Base-by-base conservation (phyloP, 2,329 filamentous ascomycete genomes). In the Fusarium sp. region DNA sequence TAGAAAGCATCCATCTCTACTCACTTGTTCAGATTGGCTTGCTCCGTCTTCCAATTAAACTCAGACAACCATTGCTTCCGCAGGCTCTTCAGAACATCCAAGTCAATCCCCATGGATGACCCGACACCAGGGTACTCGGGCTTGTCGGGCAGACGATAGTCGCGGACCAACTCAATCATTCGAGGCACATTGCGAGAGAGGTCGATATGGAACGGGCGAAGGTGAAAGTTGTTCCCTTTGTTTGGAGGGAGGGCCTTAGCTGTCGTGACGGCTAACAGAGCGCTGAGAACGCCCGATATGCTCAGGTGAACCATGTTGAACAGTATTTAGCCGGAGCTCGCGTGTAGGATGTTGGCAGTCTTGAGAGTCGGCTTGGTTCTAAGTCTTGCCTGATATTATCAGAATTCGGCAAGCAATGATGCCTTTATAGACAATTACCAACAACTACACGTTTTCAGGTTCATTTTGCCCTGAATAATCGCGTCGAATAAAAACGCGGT, bases 41-140 rank as follows among this genome's bases (percentile, higher is more conserved):
- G 49, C 49, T 51, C 49, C 16, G 9, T 23, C 8, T 34, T 23
- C 49, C 29, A 51, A 34, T 51, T 7, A n/a, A 51, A 51, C 6
- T n/a, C 9, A 8, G 27, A 20, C 7, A 31, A 6, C 49, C 29
- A 51, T n/a, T 51, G 49, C 11, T 31, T 18, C 6, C 29, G 29
- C 2, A 51, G 2, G 3, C 29, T 9, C 13, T 34, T 51, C 2
- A 51, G 13, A 3, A 33, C 18, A 33, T 31, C 27, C 11, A 51
- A 2, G 11, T 20, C 16, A 51, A 51, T 51, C 13, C 49, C 49
- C 27, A 33, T 51, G 5, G 49, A 51, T 34, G 49, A 51, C 1
- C 27, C 29, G 0, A 51, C 29, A 7, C 29, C 29, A 13, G 29
- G 16, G 13, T 33, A 33, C 27, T 51, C 49, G 2, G 49, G 29